Evolutionary conservation across 106 monocot species (phyloP).

Genomic region (Amphibolis antarctica): DNA sequence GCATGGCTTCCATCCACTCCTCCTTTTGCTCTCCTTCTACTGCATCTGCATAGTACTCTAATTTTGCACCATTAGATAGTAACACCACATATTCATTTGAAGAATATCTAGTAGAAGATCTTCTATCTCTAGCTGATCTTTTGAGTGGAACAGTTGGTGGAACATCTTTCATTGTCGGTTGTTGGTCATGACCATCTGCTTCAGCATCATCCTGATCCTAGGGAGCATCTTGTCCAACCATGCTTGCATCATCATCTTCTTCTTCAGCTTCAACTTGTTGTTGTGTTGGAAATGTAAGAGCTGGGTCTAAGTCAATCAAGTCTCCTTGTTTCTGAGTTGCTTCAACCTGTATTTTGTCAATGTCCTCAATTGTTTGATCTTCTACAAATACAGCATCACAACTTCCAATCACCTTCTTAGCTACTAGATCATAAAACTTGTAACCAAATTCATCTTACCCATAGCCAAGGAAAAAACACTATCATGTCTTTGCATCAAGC

Average conservation of each 20-base stretch:
- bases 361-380: conserved; percentile 2
- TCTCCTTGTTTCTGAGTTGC: neutral
- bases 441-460: conserved; percentile 5
- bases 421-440: conserved; percentile 1
- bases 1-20: neutral
- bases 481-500: conserved; percentile 3
- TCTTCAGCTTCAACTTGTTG: too few species aligned
- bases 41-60: neutral
- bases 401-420: neutral
- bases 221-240: too few species aligned
- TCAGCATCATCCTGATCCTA: neutral
- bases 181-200: neutral
- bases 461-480: conserved; percentile 1
- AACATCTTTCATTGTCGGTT: neutral
- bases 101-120: conserved; percentile 6
- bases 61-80: neutral
- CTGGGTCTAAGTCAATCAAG: neutral
- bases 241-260: too few species aligned
- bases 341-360: neutral
- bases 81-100: conserved; percentile 8
- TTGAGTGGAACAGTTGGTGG: neutral
- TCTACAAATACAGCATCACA: conserved; percentile 3
- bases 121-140: neutral
- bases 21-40: neutral
- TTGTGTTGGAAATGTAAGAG: too few species aligned